phyloP scores from a whole-genome alignment of 768 basidiomycete species.

The Suillus clintonianus region DNA sequence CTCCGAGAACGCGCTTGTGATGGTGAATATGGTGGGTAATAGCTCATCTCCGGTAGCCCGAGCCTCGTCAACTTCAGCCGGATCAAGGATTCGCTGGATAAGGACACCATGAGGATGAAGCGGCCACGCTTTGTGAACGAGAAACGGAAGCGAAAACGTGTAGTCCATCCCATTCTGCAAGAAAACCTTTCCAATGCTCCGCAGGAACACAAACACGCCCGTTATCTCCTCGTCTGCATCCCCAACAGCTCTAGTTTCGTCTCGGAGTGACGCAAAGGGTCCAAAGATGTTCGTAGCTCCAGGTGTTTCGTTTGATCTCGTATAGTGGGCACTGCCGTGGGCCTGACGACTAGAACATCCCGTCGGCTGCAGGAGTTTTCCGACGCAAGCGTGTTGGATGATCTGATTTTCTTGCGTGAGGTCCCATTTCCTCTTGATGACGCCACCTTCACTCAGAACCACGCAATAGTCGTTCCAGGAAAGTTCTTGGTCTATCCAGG shows the following conservation, averaged over 20 bases:
- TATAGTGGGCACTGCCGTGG: conserved; percentile 30
- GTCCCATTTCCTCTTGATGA: conserved; percentile 73
- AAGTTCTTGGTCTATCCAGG: conserved; percentile 61
- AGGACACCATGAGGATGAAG: conserved; percentile 77
- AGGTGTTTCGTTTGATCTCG: conserved; percentile 19
- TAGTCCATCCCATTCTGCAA: conserved; percentile 71
- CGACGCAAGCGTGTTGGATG: conserved; percentile 82
- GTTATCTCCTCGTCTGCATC: conserved; percentile 44
- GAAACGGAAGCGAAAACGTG: conserved; percentile 79
- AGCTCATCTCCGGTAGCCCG: conserved; percentile 63
- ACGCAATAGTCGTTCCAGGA: conserved; percentile 70
- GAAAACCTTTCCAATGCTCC: conserved; percentile 73
- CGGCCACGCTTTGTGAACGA: conserved; percentile 79
- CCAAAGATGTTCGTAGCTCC: conserved; percentile 36
- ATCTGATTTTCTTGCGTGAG: conserved; percentile 71
- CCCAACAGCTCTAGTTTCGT: conserved; percentile 34
- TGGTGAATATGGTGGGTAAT: conserved; percentile 79
- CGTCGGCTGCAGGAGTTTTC: conserved; percentile 59
- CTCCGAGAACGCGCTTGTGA: conserved; percentile 78
- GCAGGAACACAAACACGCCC: conserved; percentile 76
- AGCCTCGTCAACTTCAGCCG: conserved; percentile 66
- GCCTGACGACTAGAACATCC: conserved; percentile 26
- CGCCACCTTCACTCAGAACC: conserved; percentile 64
- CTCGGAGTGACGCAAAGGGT: conserved; percentile 35
- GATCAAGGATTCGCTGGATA: conserved; percentile 73